Conservation (phyloP, 345 rosid genomes). For the Punica granatum region DNA sequence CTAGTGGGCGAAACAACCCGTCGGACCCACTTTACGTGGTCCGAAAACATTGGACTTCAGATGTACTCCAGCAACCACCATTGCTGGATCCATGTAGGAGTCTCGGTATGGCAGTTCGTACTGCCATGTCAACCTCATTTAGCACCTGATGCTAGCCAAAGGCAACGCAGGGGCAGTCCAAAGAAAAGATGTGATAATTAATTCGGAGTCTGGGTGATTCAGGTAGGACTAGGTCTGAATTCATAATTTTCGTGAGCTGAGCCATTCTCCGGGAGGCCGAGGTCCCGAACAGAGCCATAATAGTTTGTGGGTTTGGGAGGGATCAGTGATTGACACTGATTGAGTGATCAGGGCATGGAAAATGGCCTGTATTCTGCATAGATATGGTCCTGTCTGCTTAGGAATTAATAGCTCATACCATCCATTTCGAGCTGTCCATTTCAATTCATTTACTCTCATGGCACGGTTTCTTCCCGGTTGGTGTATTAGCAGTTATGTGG, state of each 20-base stretch:
- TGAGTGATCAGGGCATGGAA: not conserved
- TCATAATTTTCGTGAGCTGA: not conserved
- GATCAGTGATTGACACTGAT: not conserved
- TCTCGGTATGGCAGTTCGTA: too few species aligned
- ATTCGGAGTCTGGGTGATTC: not conserved
- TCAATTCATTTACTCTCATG: not conserved
- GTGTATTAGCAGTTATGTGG: not conserved
- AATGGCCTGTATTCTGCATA: not conserved
- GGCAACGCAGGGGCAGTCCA: too few species aligned
- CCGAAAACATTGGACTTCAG: not conserved
- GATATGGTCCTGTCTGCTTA: not conserved
- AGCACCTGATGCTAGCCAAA: too few species aligned
- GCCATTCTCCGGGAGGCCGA: not conserved
- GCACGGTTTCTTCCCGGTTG: not conserved
- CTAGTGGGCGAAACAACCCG: not conserved
- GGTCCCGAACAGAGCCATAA: not conserved
- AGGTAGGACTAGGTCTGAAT: not conserved
- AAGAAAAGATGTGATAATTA: too few species aligned
- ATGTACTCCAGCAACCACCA: not conserved
- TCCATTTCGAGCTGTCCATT: not conserved
- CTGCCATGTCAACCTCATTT: not conserved
- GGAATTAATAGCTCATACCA: not conserved
- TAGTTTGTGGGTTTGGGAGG: not conserved
- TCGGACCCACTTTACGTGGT: not conserved
- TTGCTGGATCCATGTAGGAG: too few species aligned